These are phyloP conservation scores for Fusarium equiseti DNA, from an alignment of 2,329 filamentous ascomycete species.

Conservation along the genomic window DNA sequence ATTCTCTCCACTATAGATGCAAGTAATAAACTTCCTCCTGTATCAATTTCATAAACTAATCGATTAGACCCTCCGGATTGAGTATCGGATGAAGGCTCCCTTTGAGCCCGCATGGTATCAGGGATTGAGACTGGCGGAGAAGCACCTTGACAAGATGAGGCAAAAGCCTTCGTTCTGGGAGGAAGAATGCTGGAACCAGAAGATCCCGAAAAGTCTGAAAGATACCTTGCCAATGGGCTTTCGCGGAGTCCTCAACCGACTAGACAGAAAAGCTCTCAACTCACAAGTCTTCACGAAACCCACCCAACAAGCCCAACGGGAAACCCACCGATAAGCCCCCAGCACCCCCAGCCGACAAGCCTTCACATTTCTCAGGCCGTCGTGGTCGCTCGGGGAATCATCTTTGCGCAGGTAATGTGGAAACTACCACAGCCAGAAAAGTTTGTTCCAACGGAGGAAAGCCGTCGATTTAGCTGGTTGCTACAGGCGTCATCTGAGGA, in stretches of 20 bases:
- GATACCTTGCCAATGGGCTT: conserved; percentile 1
- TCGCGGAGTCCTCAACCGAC: not conserved
- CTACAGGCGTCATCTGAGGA: not conserved
- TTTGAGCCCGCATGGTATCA: conserved; percentile 6
- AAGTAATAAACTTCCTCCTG: not conserved
- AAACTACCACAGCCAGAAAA: conserved; percentile 7
- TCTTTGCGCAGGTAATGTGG: conserved; percentile 3
- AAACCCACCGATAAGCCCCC: not conserved
- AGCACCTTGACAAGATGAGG: conserved; percentile 1
- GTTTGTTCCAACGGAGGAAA: conserved; percentile 6
- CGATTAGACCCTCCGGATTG: conserved; percentile 8
- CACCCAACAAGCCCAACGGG: not conserved
- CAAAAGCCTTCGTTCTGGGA: conserved; percentile 1
- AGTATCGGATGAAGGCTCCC: not conserved
- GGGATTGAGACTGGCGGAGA: conserved; percentile 7
- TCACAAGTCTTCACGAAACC: not conserved
- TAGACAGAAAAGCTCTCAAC: not conserved
- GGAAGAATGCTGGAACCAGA: conserved; percentile 7
- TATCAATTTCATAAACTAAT: not conserved
- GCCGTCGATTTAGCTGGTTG: conserved; percentile 8
- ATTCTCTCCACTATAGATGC: conserved; percentile 8
- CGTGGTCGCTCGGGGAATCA: conserved; percentile 3
- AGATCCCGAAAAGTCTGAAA: conserved; percentile 2
- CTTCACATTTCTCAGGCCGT: conserved; percentile 6
- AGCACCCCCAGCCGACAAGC: conserved; percentile 3